Base-by-base conservation (phyloP, 352 stramenopile species). In the Peronospora tabacina region DNA sequence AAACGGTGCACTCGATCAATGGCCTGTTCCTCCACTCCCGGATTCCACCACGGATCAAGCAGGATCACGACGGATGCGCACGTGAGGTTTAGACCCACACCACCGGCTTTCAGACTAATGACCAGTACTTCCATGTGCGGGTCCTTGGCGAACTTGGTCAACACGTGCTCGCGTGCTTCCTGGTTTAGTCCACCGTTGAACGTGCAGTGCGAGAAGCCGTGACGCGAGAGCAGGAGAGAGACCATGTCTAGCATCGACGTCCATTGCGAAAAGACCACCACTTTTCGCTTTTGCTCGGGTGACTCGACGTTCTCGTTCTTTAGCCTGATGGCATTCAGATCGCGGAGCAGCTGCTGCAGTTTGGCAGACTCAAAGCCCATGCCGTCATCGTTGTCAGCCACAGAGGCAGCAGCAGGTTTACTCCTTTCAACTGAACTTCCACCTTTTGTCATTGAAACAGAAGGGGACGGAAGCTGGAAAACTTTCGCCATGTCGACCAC, bases 21-120 rank as follows among this genome's bases (percentile, higher is more conserved):
- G 0, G 95, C 95, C 62, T 98, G 95, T 24, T 94, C 75, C 50
- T 98, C 91, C 11, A 97, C 75, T 36, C 82, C 82, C 12, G 83
- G 74, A 62, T 98, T 97, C 92, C 90, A 98, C 89, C 90, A 97
- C 48, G 89, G 85, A 48, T 96, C 89, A 17, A 95, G 63, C 29
- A 96, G 63, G 33, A 96, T 88, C 29, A 96, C 85, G 5, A 94
- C 73, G 1, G 80, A 95, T 19, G 87, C 89, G 24, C 81, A 79
- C 40, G 82, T 95, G 38, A 96, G 69, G 46, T 96, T 96, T n/a
- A 96, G 72, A 1, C 87, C 87, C 17, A 96, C 74, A 29, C 85
- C 87, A n/a, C 85, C 87, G 15, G 87, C 87, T 53, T 88, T 90
- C 3, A 95, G 68, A 37, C 81, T 94, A 54, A 95, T 90, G 30